Evolutionary conservation across 192 early-diverging fungal genomes (phyloP), one percentile per base, ranked within the genome.

Genomic region (Geosiphon pyriformis): DNA sequence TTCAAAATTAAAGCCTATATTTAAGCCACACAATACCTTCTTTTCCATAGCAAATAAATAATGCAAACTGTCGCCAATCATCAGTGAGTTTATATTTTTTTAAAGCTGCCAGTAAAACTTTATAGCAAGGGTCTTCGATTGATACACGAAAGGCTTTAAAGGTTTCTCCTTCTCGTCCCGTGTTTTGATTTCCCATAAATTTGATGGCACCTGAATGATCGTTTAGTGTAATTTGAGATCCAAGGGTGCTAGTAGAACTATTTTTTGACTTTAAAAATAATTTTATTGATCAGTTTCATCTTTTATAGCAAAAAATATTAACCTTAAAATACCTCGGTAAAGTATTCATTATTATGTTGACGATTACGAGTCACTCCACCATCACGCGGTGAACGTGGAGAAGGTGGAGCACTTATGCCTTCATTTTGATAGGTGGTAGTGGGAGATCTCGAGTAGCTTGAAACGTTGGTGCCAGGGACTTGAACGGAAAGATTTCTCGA

Each of bases 41-140:
- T 6, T 80, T 82, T 11, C 87, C 87, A 65, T 82, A 92, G 53
- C 85, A 83, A 49, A 98, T 88, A 76, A 88, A 90, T 46, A 98
- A 75, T 4, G 84, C 82, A 75, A 92, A 98, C 61, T 90, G 81
- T 59, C 84, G 85, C 92, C 90, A 95, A 62, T 92, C 84, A 64
- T 92, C 92, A 34, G 70, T 73, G 26, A 98, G 88, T 55, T 94
- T 94, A 80, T 95, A 98, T 75, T 95, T 95, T 70, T 91, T 89
- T 57, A 98, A 71, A 2, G 90, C 88, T 15, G 87, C 87, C 22
- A 85, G 87, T 23, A 98, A 76, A n/a, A 98, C 90, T 59, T 90
- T 92, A 26, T 82, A 81, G 72, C 91, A 91, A 23, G 89, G 85
- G 72, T 95, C 94, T 25, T 87, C 87, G 31, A 87, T 74, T 59